Conservation (phyloP, 1,284 basidiomycete genomes). For the Leccinum variabile region DNA sequence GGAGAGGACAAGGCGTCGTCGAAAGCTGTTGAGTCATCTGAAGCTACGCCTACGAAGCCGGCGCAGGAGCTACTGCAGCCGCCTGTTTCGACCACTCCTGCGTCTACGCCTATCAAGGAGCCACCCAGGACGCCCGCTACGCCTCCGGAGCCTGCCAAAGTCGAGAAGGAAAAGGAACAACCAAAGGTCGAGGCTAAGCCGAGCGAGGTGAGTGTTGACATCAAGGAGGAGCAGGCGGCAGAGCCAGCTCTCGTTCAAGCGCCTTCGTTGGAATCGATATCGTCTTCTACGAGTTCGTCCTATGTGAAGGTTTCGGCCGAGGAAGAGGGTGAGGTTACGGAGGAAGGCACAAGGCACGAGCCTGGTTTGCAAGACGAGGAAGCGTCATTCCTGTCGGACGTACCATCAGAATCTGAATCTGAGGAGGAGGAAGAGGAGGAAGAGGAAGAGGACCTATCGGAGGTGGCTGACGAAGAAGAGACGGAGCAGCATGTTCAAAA, state of each 20-base stretch:
- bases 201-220: slow-evolving; percentile 1
- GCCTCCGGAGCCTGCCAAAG: not conserved
- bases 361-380: slow-evolving; percentile 15
- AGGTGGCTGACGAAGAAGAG: slow-evolving; percentile 20
- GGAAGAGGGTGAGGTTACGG: slow-evolving; percentile 28
- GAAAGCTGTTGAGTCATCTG: slow-evolving; percentile 3
- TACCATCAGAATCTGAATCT: slow-evolving; percentile 22
- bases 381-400: slow-evolving; percentile 23
- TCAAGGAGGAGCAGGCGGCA: slow-evolving; percentile 12
- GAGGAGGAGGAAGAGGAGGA: slow-evolving; percentile 25
- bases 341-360: slow-evolving; percentile 21
- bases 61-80: not conserved
- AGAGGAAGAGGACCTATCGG: slow-evolving; percentile 21
- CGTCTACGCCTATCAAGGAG: slow-evolving; percentile 16
- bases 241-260: slow-evolving; percentile 14
- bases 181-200: slow-evolving; percentile 3
- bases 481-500: slow-evolving; percentile 28
- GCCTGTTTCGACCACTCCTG: slow-evolving; percentile 19
- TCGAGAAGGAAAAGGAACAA: slow-evolving; percentile 2
- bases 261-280: slow-evolving; percentile 29
- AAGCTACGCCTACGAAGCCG: slow-evolving; percentile 17
- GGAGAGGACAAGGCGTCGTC: slow-evolving; percentile 22
- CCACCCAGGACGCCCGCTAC: slow-evolving; percentile 4
- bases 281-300: slow-evolving; percentile 33
- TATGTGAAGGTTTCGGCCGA: slow-evolving; percentile 35